Evolutionary conservation across 2,329 filamentous ascomycete genomes (phyloP).

Genomic region (Microdochium paspali): DNA sequence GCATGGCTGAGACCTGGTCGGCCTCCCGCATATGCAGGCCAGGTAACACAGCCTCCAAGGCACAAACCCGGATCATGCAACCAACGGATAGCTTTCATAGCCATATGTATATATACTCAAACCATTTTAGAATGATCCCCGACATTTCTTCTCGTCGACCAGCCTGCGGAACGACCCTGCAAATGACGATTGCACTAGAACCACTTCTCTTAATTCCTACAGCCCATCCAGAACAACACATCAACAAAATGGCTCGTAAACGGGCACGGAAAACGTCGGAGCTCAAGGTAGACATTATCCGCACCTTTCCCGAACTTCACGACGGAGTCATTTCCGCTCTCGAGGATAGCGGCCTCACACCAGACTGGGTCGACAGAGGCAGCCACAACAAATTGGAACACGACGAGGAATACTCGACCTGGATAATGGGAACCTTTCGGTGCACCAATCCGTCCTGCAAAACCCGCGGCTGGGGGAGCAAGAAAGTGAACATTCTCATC

Average conservation of each 20-base stretch:
- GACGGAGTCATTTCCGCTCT: not conserved
- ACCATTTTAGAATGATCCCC: no score
- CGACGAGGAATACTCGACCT: conserved; percentile 5
- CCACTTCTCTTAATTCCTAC: no score
- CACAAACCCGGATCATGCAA: no score
- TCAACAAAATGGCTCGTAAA: not conserved
- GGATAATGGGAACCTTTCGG: conserved; percentile 9
- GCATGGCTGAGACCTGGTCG: not conserved
- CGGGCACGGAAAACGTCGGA: not conserved
- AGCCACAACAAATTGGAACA: not conserved
- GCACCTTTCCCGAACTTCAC: not conserved
- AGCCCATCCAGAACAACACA: not conserved
- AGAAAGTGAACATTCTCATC: conserved; percentile 7
- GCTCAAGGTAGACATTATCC: not conserved
- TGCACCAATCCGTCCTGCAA: conserved; percentile 6
- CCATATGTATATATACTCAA: no score
- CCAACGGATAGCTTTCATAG: no score
- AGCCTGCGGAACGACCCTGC: not conserved
- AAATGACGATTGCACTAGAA: not conserved
- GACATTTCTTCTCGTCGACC: no score
- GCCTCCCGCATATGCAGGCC: not conserved
- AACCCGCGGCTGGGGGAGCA: conserved; percentile 7
- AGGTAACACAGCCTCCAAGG: no score
- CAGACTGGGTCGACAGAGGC: not conserved
- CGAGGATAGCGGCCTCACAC: not conserved